These are phyloP conservation scores for Chloranthus sessilifolius DNA, from an alignment of 164 flowering plant species.

Conservation along the genomic window DNA sequence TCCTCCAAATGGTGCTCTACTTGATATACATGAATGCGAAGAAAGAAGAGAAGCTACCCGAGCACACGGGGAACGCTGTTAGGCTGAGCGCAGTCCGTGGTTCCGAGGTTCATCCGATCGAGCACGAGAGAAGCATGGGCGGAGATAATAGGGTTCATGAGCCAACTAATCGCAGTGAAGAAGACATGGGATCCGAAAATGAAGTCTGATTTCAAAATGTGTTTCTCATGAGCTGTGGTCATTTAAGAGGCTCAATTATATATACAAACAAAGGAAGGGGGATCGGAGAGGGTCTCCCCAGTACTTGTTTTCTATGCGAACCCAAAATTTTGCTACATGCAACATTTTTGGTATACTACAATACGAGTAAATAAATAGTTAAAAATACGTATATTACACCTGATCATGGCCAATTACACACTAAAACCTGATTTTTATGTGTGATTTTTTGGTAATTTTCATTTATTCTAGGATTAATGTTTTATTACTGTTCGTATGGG, in stretches of 20 bases:
- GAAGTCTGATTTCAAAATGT: background rate
- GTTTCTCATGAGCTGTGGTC: background rate
- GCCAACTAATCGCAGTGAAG: too few species aligned
- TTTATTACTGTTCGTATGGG: too few species aligned
- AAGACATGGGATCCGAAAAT: background rate
- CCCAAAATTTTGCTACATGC: background rate
- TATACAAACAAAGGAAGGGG: too few species aligned
- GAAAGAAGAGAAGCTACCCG: constrained; percentile 17
- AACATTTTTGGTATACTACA: constrained; percentile 1
- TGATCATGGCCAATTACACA: too few species aligned
- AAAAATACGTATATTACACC: background rate
- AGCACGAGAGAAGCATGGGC: background rate
- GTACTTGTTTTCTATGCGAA: background rate
- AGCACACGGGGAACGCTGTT: constrained; percentile 12
- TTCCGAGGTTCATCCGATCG: constrained; percentile 22
- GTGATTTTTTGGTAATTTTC: too few species aligned
- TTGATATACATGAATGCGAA: constrained; percentile 35
- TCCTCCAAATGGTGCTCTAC: constrained; percentile 58
- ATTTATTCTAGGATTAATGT: too few species aligned
- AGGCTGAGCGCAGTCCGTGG: constrained; percentile 15
- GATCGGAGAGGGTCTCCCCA: too few species aligned
- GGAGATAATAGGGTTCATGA: background rate
- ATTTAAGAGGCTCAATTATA: background rate
- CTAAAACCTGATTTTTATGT: too few species aligned
- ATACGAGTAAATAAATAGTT: background rate